These are phyloP conservation scores for Sporothrix sp. DNA, from an alignment of 2,329 filamentous ascomycete species.

Conservation along the genomic window DNA sequence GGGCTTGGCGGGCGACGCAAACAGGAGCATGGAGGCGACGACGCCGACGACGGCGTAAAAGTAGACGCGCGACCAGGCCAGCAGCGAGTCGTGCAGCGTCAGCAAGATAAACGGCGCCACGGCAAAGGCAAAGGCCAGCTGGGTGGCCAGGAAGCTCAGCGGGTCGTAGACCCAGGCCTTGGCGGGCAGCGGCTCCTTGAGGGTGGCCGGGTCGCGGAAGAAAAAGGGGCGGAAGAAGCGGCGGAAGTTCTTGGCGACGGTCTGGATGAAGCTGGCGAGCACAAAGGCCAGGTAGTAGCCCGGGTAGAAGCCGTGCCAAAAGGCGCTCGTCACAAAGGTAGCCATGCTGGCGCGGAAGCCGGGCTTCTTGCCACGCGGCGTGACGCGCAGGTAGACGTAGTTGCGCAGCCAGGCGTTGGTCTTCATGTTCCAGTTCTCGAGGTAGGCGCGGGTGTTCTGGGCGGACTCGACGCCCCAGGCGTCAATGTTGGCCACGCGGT, in stretches of 20 bases:
- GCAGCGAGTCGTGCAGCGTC: conserved; percentile 56
- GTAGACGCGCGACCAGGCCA: conserved; percentile 77
- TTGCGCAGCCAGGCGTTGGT: conserved; percentile 95
- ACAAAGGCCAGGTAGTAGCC: conserved; percentile 92
- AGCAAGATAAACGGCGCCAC: conserved; percentile 81
- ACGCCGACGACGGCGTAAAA: conserved; percentile 74
- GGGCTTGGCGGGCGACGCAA: conserved; percentile 66
- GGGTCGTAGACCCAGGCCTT: conserved; percentile 78
- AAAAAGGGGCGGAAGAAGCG: conserved; percentile 88
- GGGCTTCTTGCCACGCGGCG: conserved; percentile 88
- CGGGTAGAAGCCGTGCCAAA: conserved; percentile 97
- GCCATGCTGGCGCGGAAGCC: conserved; percentile 90
- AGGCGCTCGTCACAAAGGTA: conserved; percentile 86
- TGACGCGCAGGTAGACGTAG: conserved; percentile 91
- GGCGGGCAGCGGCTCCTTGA: conserved; percentile 50
- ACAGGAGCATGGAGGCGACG: conserved; percentile 57
- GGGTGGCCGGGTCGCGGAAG: conserved; percentile 70
- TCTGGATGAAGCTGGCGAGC: conserved; percentile 84
- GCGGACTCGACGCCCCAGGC: conserved; percentile 78
- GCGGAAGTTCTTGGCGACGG: conserved; percentile 85
- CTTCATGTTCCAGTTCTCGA: conserved; percentile 97
- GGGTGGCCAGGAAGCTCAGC: conserved; percentile 25
- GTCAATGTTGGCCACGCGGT: conserved; percentile 81
- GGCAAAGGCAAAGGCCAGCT: conserved; percentile 56
- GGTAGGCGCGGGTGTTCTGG: conserved; percentile 85